A percentile compares a stretch with the other conserved stretches of the same genome.
Evolutionary conservation across 805 yeast genomes (phyloP).

Genomic region (Candida succiphila): DNA sequence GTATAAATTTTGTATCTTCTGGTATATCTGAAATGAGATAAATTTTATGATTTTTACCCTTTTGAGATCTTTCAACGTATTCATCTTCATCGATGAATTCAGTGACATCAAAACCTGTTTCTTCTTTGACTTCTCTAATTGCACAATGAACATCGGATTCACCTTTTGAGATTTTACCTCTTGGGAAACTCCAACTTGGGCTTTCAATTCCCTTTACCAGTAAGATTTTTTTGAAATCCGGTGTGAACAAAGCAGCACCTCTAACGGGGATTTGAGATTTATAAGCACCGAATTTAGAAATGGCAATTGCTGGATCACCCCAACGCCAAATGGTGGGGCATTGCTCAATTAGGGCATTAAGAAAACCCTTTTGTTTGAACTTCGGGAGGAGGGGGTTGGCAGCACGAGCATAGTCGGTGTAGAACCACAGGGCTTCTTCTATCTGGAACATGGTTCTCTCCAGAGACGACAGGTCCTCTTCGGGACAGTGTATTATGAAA

Average conservation of each 20-base stretch:
- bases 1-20: slow-evolving; percentile 63
- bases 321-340: slow-evolving; percentile 80
- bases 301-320: slow-evolving; percentile 73
- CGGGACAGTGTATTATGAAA: slow-evolving; percentile 85
- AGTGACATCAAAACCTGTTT: slow-evolving; percentile 81
- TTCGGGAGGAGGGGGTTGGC: slow-evolving; percentile 69
- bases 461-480: slow-evolving; percentile 75
- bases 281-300: slow-evolving; percentile 71
- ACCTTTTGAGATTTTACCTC: slow-evolving; percentile 92
- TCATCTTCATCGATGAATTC: slow-evolving; percentile 59
- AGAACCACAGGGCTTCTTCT: slow-evolving; percentile 98
- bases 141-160: slow-evolving; percentile 89
- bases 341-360: slow-evolving; percentile 52
- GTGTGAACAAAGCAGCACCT: slow-evolving; percentile 84
- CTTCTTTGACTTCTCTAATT: slow-evolving; percentile 84
- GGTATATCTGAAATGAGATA: slow-evolving; percentile 73
- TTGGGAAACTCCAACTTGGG: slow-evolving; percentile 84
- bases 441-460: slow-evolving; percentile 86
- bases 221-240: slow-evolving; percentile 56
- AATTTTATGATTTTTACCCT: slow-evolving; percentile 79
- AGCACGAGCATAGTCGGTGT: slow-evolving; percentile 70
- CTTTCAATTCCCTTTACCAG: slow-evolving; percentile 81
- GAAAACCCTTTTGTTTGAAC: slow-evolving; percentile 68
- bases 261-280: slow-evolving; percentile 90
- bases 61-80: slow-evolving; percentile 69